Base-by-base conservation (phyloP, 805 yeast species). In the Candida cerambycidarum region DNA sequence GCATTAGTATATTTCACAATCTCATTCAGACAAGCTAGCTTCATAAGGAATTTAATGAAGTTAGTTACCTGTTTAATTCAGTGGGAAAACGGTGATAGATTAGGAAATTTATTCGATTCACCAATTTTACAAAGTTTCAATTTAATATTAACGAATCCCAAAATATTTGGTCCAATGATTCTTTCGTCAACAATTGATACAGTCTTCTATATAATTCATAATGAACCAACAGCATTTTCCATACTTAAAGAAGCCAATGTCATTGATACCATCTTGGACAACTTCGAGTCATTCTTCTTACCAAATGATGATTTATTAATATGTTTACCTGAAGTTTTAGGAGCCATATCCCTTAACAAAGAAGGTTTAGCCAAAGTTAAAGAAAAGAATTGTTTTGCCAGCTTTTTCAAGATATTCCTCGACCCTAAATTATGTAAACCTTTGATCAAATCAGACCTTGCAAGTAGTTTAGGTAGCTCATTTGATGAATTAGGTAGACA, bases 221-320 rank as follows among this genome's bases (percentile, higher is more conserved):
- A 84, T 51, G 97, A 92, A 54, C 97, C 97, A 7, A 89, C 97
- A 0, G 87, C 96, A 3, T 90, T 76, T 55, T 75, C 85, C 2
- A 82, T 90, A 32, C 70, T 90, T 50, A 82, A 79, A 31, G 98
- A 90, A 58, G 83, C 95, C 0, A 78, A 79, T 0, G 79, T 86
- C 1, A 79, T 90, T 28, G 84, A 83, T 36, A 67, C 78, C 2
- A 72, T 89, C 28, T 59, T 89, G 38, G 73, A 74, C 9, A 73
- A 81, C 37, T 83, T 84, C 55, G 73, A 71, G 11, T 55, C 58
- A 0, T 73, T 85, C 16, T 66, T 88, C 44, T 68, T 78, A 10
- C 83, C 83, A 4, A 73, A 82, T 16, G 69, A 78, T 7, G 82
- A 79, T 11, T 63, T 88, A 21, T 55, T 86, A 7, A 55, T 78